These are phyloP conservation scores for Pinus albicaulis DNA, from an alignment of 75 land plant species.

Conservation along the genomic window DNA sequence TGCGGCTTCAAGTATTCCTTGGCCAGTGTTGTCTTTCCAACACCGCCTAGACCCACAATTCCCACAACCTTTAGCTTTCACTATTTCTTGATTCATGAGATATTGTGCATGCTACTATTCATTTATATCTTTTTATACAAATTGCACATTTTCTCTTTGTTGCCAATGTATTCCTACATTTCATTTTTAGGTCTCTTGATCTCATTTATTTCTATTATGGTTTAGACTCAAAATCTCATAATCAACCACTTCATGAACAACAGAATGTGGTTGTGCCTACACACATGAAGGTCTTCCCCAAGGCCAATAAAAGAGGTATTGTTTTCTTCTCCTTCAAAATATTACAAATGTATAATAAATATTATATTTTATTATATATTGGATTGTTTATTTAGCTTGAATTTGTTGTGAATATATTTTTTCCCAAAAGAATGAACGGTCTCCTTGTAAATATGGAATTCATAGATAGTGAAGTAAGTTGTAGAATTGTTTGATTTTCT, in stretches of 20 bases:
- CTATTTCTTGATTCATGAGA: not conserved
- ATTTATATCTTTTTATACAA: not conserved
- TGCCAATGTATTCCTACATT: not conserved
- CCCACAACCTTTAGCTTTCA: conserved; percentile 8
- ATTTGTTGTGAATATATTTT: not conserved
- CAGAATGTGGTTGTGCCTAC: conserved; percentile 37
- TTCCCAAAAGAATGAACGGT: conserved; percentile 30
- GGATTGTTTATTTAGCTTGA: not conserved
- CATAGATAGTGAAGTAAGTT: not conserved
- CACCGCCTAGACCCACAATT: too few relatives aligned
- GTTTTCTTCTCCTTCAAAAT: not conserved
- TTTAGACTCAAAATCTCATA: conserved; percentile 73
- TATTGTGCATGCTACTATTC: too few relatives aligned
- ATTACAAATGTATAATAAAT: not conserved
- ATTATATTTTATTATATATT: not conserved
- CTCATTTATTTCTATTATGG: not conserved
- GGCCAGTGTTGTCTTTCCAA: too few relatives aligned
- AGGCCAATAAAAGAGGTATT: conserved; percentile 42
- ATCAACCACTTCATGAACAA: conserved; percentile 52
- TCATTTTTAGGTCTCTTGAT: not conserved
- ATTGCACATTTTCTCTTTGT: not conserved
- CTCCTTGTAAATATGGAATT: conserved; percentile 25
- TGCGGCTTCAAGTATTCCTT: too few relatives aligned
- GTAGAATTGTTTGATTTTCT: too few relatives aligned
- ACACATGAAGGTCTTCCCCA: conserved; percentile 19